Evolutionary conservation across 192 early-diverging fungal genomes (phyloP).

Genomic region (Coemansia sp.): DNA sequence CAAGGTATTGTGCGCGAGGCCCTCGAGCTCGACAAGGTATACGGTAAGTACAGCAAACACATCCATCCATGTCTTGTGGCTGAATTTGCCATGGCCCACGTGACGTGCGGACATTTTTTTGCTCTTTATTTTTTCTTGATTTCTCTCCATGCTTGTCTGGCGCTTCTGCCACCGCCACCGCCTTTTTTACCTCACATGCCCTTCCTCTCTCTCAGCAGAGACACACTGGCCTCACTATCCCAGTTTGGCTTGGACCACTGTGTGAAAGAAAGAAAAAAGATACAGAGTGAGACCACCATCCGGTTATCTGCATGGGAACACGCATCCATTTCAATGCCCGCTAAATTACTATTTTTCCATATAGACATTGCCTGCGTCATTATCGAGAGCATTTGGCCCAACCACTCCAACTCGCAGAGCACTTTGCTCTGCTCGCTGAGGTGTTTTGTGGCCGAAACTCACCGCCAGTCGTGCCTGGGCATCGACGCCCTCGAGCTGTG

Average conservation of each 20-base stretch:
- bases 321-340: background rate
- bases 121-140: background rate
- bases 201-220: too few relatives aligned
- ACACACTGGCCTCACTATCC: too few relatives aligned
- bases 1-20: constrained; percentile 47
- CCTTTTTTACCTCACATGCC: too few relatives aligned
- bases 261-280: too few relatives aligned
- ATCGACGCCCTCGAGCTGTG: constrained; percentile 44
- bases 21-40: constrained; percentile 50
- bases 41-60: constrained; percentile 38
- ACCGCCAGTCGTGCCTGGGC: constrained; percentile 44
- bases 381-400: constrained; percentile 53
- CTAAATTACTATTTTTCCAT: background rate
- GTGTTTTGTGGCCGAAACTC: constrained; percentile 52
- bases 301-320: background rate
- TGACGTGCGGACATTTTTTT: constrained; percentile 14
- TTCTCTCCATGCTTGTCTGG: background rate
- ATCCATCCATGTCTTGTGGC: constrained; percentile 10
- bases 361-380: constrained; percentile 48
- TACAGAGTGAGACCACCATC: background rate
- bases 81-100: constrained; percentile 29
- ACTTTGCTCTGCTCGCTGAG: constrained; percentile 51
- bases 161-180: too few relatives aligned
- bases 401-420: constrained; percentile 47
- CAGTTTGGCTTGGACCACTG: too few relatives aligned